Evolutionary conservation across 768 basidiomycete genomes (phyloP).

Genomic region (Agrocybe chaxingu): DNA sequence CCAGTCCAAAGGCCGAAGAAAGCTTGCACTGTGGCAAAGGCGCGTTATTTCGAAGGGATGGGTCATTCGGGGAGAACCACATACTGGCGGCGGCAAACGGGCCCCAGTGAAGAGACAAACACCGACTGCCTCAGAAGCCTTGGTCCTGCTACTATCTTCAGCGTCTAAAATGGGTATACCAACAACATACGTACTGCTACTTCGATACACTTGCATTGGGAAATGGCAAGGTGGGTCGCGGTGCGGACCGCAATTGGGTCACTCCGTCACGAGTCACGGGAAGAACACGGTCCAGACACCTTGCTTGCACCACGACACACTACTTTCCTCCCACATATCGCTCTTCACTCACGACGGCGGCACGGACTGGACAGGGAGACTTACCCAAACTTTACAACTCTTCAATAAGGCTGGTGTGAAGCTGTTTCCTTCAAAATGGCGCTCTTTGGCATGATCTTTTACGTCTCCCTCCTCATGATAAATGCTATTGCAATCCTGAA

Average conservation of each 20-base stretch:
- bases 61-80: slow-evolving; percentile 1
- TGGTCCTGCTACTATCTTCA: slow-evolving; percentile 4
- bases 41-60: not conserved
- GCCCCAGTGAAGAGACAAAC: slow-evolving; percentile 3
- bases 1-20: slow-evolving; percentile 61
- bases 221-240: slow-evolving; percentile 5
- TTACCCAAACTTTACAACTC: too few species aligned
- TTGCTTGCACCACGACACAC: too few species aligned
- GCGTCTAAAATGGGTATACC: not conserved
- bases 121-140: slow-evolving; percentile 11
- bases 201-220: slow-evolving; percentile 27
- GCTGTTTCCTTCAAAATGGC: slow-evolving; percentile 33
- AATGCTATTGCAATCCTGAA: slow-evolving; percentile 95
- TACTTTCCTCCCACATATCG: too few species aligned
- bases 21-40: slow-evolving; percentile 34
- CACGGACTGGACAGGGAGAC: too few species aligned
- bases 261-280: slow-evolving; percentile 2
- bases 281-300: not conserved
- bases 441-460: slow-evolving; percentile 71
- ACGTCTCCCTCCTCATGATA: slow-evolving; percentile 83
- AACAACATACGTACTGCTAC: slow-evolving; percentile 18
- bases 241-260: not conserved
- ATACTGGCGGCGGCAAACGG: slow-evolving; percentile 16
- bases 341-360: too few species aligned
- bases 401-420: too few species aligned